Conservation (phyloP, 1,139 yeast genomes). For the Sugiyamaella grinbergsii region DNA sequence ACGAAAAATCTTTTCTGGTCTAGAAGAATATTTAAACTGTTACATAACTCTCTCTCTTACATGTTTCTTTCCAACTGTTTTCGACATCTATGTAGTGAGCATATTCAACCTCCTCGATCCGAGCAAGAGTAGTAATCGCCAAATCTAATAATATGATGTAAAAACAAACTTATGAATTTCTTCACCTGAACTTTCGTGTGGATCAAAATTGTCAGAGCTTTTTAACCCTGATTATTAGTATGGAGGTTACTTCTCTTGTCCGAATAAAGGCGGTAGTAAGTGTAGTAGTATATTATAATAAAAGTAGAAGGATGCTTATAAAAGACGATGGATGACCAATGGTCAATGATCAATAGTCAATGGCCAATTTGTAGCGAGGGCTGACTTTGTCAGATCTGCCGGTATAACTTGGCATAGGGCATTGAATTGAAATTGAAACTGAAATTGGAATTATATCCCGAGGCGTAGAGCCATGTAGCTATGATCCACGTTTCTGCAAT, state of each 20-base stretch:
- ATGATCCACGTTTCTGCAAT: too few species aligned
- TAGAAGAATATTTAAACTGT: constrained; percentile 9
- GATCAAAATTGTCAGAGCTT: constrained; percentile 42
- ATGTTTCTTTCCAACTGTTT: background rate
- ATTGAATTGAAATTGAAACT: too few species aligned
- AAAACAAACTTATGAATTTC: constrained; percentile 40
- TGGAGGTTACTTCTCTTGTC: constrained; percentile 20
- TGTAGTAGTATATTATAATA: too few species aligned
- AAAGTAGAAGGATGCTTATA: background rate
- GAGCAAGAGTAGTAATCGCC: constrained; percentile 18
- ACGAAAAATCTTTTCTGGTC: background rate
- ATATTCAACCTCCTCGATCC: constrained; percentile 9
- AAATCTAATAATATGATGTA: constrained; percentile 23
- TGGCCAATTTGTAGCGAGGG: too few species aligned
- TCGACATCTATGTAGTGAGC: background rate
- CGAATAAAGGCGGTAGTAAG: constrained; percentile 3
- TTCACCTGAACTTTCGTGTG: constrained; percentile 43
- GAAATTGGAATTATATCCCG: too few species aligned
- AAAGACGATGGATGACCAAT: background rate
- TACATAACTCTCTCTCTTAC: constrained; percentile 1
- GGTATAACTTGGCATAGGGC: too few species aligned
- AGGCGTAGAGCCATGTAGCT: too few species aligned
- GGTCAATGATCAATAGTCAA: too few species aligned
- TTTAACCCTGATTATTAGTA: constrained; percentile 44
- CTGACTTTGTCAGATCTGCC: too few species aligned